Conservation (phyloP, 208 protist genomes). For the Wallacemonas collosoma region DNA sequence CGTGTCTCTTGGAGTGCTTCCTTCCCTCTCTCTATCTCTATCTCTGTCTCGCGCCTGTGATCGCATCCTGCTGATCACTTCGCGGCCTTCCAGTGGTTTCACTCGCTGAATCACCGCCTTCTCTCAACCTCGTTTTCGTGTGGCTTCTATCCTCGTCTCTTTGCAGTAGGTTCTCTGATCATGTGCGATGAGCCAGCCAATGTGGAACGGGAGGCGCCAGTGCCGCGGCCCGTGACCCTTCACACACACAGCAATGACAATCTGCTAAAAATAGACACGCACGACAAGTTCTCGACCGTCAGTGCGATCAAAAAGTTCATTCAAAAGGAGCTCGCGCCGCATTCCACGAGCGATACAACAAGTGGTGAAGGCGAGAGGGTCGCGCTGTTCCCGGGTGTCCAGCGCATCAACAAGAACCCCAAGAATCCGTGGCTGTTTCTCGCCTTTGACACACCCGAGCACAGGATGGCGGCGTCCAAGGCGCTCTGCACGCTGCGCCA, state of each 20-base stretch:
- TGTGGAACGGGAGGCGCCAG: background rate
- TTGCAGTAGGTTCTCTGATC: background rate
- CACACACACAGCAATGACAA: constrained; percentile 85
- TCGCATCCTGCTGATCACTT: too few species aligned
- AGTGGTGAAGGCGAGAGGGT: constrained; percentile 13
- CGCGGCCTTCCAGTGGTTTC: too few species aligned
- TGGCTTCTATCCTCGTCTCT: background rate
- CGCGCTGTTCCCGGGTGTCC: constrained; percentile 66
- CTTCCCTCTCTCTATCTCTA: background rate
- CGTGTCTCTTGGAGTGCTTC: background rate
- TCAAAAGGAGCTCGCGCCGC: constrained; percentile 50
- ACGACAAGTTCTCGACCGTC: constrained; percentile 82
- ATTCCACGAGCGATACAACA: background rate
- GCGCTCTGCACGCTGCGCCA: constrained; percentile 49
- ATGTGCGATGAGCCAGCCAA: constrained; percentile 15
- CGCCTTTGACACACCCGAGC: constrained; percentile 71
- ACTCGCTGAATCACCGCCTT: too few species aligned
- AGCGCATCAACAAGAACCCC: constrained; percentile 90
- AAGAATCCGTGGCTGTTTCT: constrained; percentile 72
- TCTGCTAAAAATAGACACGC: constrained; percentile 88
- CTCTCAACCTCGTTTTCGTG: too few species aligned
- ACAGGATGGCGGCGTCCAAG: constrained; percentile 42
- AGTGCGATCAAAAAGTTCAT: constrained; percentile 77
- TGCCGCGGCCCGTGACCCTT: constrained; percentile 28
- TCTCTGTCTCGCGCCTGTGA: background rate